Base-by-base conservation (phyloP, 306 rosid genomes). In the Rosa rugosa region DNA sequence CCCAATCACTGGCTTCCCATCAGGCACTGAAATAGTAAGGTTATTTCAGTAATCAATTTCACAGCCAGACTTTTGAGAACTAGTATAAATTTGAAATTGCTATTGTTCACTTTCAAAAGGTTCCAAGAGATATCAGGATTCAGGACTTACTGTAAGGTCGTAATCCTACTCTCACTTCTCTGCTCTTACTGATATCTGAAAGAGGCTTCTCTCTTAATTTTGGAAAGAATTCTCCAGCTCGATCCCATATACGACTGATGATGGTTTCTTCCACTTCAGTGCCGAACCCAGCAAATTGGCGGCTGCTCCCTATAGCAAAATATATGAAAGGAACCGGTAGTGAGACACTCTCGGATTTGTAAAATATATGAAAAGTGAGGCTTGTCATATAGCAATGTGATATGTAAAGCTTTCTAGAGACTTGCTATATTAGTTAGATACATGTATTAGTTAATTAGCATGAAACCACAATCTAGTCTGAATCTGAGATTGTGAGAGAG, bases 1-100 rank as follows among this genome's bases (percentile, higher is more conserved):
- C 46, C 98, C 97, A 34, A 94, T 89, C 69, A 87, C 44, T 13
- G 98, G 98, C 90, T 91, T 94, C 85, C 97, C 97, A 88, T 91
- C 97, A 41, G 91, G 89, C 97, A 90, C 98, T 92, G 90, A 78
- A 38, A 83, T 63, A 34, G 65, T 53, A 77, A 73, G 65, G 51
- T 80, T 46, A 66, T 69, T 63, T 13, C 70, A 51, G 71, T 85
- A 41, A 76, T 77, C 41, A 76, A 70, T 78, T 75, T 65, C 22
- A n/a, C 12, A 51, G 1, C 18, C 41, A 45, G 18, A 69, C 8
- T 68, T 71, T 36, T 22, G 25, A 67, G 68, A 23, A 31, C 59
- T 45, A 75, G 44, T 42, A 76, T 5, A 50, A 51, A 20, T 34
- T 69, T n/a, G 60, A 57, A 34, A 50, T 72, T 75, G 27, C 45